Base-by-base conservation (phyloP, 306 rosid species). In the Citrullus colocynthis region DNA sequence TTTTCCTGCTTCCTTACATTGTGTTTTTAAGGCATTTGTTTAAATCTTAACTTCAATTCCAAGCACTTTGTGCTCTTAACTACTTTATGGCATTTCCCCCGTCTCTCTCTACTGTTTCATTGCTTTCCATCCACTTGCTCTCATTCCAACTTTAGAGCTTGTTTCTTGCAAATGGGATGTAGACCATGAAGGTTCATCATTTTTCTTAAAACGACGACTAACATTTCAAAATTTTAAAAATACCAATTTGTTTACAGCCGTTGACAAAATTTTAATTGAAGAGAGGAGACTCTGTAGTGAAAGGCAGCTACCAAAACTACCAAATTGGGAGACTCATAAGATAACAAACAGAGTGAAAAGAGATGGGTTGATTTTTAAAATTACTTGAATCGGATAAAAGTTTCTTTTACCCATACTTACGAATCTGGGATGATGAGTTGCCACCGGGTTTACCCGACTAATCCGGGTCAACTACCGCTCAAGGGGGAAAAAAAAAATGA, bases 401-500 rank as follows among this genome's bases (percentile, higher is more conserved):
- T 32, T 7, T 36, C 56, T 39, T 66, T 55, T 15, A 52, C 72
- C 72, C 69, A 78, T 56, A 64, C 73, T 82, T 60, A 81, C 79
- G 83, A 39, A 66, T 66, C 74, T 66, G 74, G 74, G 30, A 66
- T 10, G 17, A 88, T 90, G 89, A 80, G 84, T 83, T 73, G 89
- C 82, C 80, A 74, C 87, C 76, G 83, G 82, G 86, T 81, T 70
- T 55, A 87, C 91, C 87, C 87, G 42, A 74, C 13, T 80, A 80
- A 54, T 10, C 77, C 54, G 81, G 85, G 88, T 82, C 85, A 86
- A 81, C 89, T 91, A 81, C 82, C 44, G 89, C 90, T 92, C 87
- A 77, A n/a, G 12, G 12, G 10, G 6, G 15, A 34, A 28, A 61
- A 61, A 24, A 30, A 66, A 80, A 82, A 21, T 7, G 21, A 57